phyloP scores from a whole-genome alignment of 1,284 basidiomycete species.

The Ustilago loliicola region DNA sequence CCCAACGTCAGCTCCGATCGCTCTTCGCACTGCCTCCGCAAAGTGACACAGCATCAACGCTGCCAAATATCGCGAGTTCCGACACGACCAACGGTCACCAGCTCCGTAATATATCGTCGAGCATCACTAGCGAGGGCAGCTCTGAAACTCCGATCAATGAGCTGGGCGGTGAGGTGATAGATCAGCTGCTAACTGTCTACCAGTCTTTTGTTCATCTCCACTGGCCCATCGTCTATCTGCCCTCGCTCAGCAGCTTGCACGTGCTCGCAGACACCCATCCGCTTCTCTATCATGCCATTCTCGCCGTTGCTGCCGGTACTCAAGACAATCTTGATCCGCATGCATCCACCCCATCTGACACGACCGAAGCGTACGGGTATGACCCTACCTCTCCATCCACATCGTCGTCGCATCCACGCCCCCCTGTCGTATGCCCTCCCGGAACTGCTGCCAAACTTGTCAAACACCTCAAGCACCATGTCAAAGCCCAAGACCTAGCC shows the following conservation, averaged over 20 bases:
- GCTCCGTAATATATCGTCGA: not conserved
- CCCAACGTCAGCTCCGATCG: not conserved
- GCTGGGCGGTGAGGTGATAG: conserved; percentile 9
- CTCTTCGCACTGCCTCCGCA: not conserved
- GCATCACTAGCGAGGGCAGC: not conserved
- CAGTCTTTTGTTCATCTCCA: conserved; percentile 32
- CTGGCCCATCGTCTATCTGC: conserved; percentile 37
- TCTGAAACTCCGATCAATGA: not conserved
- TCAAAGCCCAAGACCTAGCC: not conserved
- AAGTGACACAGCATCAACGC: no score
- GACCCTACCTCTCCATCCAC: not conserved
- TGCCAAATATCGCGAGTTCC: not conserved
- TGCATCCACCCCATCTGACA: not conserved
- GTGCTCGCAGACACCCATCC: conserved; percentile 14
- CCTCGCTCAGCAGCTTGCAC: conserved; percentile 17
- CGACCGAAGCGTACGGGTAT: not conserved
- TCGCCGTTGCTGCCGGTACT: conserved; percentile 23
- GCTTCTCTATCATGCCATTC: conserved; percentile 23
- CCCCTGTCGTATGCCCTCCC: conserved; percentile 11
- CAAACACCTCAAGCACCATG: conserved; percentile 7
- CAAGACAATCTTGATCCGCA: conserved; percentile 2
- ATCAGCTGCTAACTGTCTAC: conserved; percentile 18
- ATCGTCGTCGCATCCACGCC: not conserved
- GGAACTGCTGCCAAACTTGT: conserved; percentile 15
- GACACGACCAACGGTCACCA: not conserved